Evolutionary conservation across 805 yeast species (phyloP).

Genomic region (Torulaspora indica): DNA sequence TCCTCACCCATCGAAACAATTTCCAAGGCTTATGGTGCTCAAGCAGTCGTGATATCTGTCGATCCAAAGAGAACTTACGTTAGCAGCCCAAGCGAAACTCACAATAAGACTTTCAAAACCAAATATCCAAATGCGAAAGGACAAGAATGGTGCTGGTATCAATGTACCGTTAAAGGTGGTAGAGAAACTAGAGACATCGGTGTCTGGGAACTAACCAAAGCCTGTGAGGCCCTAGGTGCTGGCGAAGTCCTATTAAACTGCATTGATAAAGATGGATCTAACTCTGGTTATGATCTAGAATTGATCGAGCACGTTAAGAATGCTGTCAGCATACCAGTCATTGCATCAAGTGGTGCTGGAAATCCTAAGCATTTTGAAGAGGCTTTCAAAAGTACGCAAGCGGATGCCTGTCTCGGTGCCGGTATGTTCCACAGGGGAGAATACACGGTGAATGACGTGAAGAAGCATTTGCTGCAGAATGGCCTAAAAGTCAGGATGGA

Average conservation of each 20-base stretch:
- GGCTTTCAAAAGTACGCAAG: slow-evolving; percentile 72
- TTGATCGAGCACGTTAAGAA: slow-evolving; percentile 70
- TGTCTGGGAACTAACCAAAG: slow-evolving; percentile 80
- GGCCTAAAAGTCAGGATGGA: slow-evolving; percentile 77
- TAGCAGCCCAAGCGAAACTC: slow-evolving; percentile 48
- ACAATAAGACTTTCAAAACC: slow-evolving; percentile 62
- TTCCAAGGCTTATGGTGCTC: slow-evolving; percentile 86
- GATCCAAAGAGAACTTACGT: slow-evolving; percentile 91
- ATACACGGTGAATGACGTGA: slow-evolving; percentile 81
- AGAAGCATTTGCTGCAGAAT: slow-evolving; percentile 52
- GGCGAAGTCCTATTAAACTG: slow-evolving; percentile 93
- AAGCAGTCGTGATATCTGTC: slow-evolving; percentile 97
- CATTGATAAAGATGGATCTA: slow-evolving; percentile 95
- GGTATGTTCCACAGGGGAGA: slow-evolving; percentile 98
- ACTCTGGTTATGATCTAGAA: slow-evolving; percentile 89
- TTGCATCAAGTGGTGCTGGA: slow-evolving; percentile 98
- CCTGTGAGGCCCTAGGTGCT: slow-evolving; percentile 91
- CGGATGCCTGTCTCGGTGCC: slow-evolving; percentile 98
- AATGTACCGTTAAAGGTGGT: slow-evolving; percentile 96
- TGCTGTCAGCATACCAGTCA: slow-evolving; percentile 83
- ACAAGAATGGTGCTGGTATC: slow-evolving; percentile 86
- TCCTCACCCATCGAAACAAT: slow-evolving; percentile 88
- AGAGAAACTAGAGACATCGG: slow-evolving; percentile 87
- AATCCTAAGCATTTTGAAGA: slow-evolving; percentile 84
- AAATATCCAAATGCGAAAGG: slow-evolving; percentile 76